phyloP scores from a whole-genome alignment of 2,329 filamentous ascomycete species.

The Exophiala alcalophila region DNA sequence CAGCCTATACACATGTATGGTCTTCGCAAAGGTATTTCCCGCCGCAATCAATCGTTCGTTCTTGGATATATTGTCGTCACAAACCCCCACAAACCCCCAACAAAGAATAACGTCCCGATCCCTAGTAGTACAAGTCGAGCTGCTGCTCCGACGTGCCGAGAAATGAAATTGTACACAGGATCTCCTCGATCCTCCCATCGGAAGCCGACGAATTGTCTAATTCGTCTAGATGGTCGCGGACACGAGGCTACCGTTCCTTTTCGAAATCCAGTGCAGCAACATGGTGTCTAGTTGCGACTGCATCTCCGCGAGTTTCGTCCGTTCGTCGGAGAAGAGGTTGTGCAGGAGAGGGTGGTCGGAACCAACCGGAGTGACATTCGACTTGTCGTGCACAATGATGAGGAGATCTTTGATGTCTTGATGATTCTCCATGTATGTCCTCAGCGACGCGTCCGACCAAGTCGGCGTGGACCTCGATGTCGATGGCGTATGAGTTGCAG shows the following conservation, averaged over 20 bases:
- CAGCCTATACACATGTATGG: slow-evolving; percentile 21
- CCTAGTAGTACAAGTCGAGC: slow-evolving; percentile 27
- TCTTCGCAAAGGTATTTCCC: slow-evolving; percentile 14
- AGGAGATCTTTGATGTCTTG: slow-evolving; percentile 86
- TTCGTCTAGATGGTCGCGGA: slow-evolving; percentile 17
- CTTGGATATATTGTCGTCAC: slow-evolving; percentile 22
- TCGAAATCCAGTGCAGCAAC: slow-evolving; percentile 72
- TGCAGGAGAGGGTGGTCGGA: slow-evolving; percentile 82
- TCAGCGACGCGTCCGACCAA: slow-evolving; percentile 84
- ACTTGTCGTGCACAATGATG: slow-evolving; percentile 88
- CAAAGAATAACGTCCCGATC: slow-evolving; percentile 12
- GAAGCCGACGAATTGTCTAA: too few relatives aligned
- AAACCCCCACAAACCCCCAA: slow-evolving; percentile 6
- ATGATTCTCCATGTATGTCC: slow-evolving; percentile 86
- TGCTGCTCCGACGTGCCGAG: slow-evolving; percentile 22
- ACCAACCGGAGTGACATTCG: slow-evolving; percentile 72
- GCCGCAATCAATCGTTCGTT: slow-evolving; percentile 17
- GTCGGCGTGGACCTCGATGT: slow-evolving; percentile 57
- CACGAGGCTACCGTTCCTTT: slow-evolving; percentile 34
- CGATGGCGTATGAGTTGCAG: slow-evolving; percentile 55
- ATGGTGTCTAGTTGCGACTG: slow-evolving; percentile 85
- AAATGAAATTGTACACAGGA: slow-evolving; percentile 25
- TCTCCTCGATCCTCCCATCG: too few relatives aligned
- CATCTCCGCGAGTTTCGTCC: slow-evolving; percentile 80
- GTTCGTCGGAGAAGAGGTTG: slow-evolving; percentile 80